These are phyloP conservation scores for Tagetes erecta DNA, from an alignment of 129 eudicot genomes.

Conservation along the genomic window DNA sequence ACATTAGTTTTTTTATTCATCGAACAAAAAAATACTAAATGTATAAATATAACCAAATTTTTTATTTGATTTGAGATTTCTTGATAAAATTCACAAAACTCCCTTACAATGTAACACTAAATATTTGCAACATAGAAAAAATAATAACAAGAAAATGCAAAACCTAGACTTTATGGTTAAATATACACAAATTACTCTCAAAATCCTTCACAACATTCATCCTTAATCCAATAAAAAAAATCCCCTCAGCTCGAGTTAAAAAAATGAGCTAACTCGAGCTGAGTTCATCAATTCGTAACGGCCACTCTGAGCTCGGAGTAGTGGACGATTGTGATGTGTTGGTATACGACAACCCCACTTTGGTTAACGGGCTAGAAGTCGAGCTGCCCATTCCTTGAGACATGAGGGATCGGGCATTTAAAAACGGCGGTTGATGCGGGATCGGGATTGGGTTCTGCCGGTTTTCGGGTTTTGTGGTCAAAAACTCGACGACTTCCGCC, in stretches of 20 bases:
- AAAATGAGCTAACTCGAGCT: conserved; percentile 29
- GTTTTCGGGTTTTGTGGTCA: conserved; percentile 35
- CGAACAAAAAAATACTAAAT: neutral
- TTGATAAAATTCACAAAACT: conserved; percentile 19
- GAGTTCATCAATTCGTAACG: conserved; percentile 43
- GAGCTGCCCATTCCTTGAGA: conserved; percentile 37
- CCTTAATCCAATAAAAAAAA: conserved; percentile 3
- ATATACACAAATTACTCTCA: conserved; percentile 35
- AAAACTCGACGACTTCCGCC: conserved; percentile 55
- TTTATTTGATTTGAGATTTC: neutral
- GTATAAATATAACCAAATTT: conserved; percentile 7
- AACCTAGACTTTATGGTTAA: conserved; percentile 25
- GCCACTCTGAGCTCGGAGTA: conserved; percentile 56
- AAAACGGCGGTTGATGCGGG: conserved; percentile 69
- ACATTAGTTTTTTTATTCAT: neutral
- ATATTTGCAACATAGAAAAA: conserved; percentile 11
- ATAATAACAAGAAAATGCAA: conserved; percentile 8
- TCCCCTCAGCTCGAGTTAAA: no score
- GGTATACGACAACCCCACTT: conserved; percentile 43
- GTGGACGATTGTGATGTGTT: conserved; percentile 60
- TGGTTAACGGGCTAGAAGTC: conserved; percentile 40
- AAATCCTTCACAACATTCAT: conserved; percentile 12
- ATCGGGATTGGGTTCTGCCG: conserved; percentile 45
- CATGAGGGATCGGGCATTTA: conserved; percentile 43
- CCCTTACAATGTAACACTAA: conserved; percentile 16